Percentiles rank a stretch among this genome's conserved stretches.
Conservation (phyloP, 1,284 basidiomycete species). For the Fomes fomentarius region DNA sequence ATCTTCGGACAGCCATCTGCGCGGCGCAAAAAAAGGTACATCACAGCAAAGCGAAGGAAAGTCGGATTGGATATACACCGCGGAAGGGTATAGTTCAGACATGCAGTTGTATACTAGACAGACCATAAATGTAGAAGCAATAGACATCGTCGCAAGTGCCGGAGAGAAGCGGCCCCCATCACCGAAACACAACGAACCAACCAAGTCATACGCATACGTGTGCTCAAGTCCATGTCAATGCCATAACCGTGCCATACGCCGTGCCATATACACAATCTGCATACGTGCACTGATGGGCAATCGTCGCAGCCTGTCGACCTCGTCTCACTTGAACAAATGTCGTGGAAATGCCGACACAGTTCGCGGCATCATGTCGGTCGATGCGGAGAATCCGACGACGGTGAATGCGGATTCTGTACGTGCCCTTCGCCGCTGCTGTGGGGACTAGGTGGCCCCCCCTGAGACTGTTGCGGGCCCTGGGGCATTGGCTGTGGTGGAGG, state of each 20-base stretch:
- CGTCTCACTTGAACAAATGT: neutral
- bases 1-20: no score
- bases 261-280: neutral
- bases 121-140: conserved; percentile 19
- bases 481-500: conserved; percentile 26
- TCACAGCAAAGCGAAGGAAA: conserved; percentile 5
- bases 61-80: conserved; percentile 21
- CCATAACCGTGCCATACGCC: neutral
- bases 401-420: conserved; percentile 16
- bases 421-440: conserved; percentile 4
- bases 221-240: neutral
- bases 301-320: conserved; percentile 4
- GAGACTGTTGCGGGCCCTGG: conserved; percentile 13
- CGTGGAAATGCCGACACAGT: neutral
- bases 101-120: conserved; percentile 25
- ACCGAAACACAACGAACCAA: neutral
- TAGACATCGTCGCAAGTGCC: neutral
- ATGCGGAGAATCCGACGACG: conserved; percentile 20
- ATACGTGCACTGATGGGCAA: neutral
- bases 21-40: conserved; percentile 16
- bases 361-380: conserved; percentile 25
- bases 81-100: conserved; percentile 22
- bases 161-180: neutral
- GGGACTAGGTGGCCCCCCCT: conserved; percentile 3
- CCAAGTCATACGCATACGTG: neutral